Evolutionary conservation across 768 basidiomycete genomes (phyloP).

Genomic region (Gloeostereum incarnatum): DNA sequence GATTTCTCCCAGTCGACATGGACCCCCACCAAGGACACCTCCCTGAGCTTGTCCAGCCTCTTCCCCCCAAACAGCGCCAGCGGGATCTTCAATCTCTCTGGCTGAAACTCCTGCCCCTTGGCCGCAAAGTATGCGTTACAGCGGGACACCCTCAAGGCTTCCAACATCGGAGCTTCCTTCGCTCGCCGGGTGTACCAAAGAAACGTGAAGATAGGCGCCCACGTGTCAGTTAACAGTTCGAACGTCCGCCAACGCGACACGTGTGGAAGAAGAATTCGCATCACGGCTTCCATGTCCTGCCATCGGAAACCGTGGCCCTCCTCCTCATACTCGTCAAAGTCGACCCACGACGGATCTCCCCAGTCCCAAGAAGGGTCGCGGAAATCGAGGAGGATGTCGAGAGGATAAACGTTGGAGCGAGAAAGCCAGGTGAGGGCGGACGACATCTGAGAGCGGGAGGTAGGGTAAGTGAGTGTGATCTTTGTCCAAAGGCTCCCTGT

Average conservation of each 20-base stretch:
- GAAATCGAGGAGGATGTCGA: constrained; percentile 47
- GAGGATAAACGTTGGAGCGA: constrained; percentile 35
- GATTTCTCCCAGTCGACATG: constrained; percentile 45
- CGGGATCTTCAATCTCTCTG: constrained; percentile 25
- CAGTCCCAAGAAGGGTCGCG: constrained; percentile 51
- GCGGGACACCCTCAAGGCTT: constrained; percentile 34
- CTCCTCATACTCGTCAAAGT: constrained; percentile 14
- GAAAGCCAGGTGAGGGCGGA: constrained; percentile 27
- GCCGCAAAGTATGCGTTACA: constrained; percentile 51
- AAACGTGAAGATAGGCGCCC: constrained; percentile 48
- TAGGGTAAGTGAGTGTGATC: constrained; percentile 36
- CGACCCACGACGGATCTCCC: constrained; percentile 31
- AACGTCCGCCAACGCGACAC: constrained; percentile 36
- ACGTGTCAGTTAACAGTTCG: constrained; percentile 50
- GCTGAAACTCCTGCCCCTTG: constrained; percentile 33
- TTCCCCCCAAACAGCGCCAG: constrained; percentile 36
- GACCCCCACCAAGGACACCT: constrained; percentile 43
- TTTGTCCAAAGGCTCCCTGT: constrained; percentile 40
- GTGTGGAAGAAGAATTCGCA: constrained; percentile 35
- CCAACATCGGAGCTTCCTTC: constrained; percentile 24
- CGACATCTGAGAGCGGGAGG: constrained; percentile 23
- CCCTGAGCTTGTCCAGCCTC: constrained; percentile 21
- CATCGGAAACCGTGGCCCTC: constrained; percentile 20
- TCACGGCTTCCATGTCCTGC: constrained; percentile 34
- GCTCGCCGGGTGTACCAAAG: constrained; percentile 27